Conservation (phyloP, 2,329 filamentous ascomycete genomes). For the Aspergillus ibericus region DNA sequence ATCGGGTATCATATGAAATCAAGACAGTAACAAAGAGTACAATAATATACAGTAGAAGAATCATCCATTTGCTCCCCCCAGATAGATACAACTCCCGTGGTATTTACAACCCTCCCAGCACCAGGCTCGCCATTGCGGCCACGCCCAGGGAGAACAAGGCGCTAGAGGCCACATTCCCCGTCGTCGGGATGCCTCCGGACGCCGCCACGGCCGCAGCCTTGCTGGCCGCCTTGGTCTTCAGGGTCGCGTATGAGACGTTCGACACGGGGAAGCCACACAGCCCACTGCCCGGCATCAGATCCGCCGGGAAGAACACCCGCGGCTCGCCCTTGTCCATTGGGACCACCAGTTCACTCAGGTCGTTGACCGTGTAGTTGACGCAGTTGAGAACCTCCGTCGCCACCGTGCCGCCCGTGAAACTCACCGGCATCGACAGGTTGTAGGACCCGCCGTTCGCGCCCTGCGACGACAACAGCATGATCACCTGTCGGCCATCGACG, state of each 20-base stretch:
- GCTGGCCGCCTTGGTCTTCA: not conserved
- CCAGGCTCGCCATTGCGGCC: not conserved
- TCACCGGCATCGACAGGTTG: constrained; percentile 30
- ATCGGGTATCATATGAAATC: no score
- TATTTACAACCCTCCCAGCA: not conserved
- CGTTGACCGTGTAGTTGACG: constrained; percentile 27
- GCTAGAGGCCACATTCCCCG: not conserved
- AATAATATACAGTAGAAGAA: not conserved
- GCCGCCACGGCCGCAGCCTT: not conserved
- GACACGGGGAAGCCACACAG: constrained; percentile 24
- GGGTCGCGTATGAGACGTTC: not conserved
- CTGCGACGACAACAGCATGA: constrained; percentile 48
- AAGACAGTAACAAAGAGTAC: not conserved
- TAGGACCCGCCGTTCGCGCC: constrained; percentile 34
- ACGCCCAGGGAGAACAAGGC: not conserved
- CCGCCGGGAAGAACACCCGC: constrained; percentile 29
- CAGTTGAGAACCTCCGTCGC: constrained; percentile 33
- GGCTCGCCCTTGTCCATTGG: constrained; percentile 34
- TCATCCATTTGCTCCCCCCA: not conserved
- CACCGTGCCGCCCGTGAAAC: constrained; percentile 24
- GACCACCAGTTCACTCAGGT: constrained; percentile 25
- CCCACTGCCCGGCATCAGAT: constrained; percentile 32
- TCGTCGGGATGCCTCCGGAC: not conserved
- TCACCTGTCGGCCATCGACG: constrained; percentile 39
- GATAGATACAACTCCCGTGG: no score